Conservation (phyloP, 106 monocot species). For the Allium sativum region DNA sequence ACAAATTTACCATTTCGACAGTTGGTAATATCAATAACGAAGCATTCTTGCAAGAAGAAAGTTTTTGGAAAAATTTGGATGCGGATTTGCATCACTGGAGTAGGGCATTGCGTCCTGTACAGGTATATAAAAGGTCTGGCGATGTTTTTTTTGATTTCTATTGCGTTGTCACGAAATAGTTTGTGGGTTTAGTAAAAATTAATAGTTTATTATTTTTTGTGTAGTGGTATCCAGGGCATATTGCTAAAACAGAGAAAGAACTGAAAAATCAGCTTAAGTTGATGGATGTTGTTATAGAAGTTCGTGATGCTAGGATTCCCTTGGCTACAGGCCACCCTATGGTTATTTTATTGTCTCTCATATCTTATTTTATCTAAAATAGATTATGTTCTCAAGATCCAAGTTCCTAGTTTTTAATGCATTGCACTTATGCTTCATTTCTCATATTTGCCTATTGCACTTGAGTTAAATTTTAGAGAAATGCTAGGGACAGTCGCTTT, state of each 20-base stretch:
- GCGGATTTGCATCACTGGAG: slow-evolving; percentile 74
- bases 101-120: slow-evolving; percentile 74
- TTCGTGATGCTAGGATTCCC: slow-evolving; percentile 94
- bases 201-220: too few relatives aligned
- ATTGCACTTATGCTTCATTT: too few relatives aligned
- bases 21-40: not conserved
- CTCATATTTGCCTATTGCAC: too few relatives aligned
- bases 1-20: slow-evolving; percentile 18
- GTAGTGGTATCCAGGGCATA: slow-evolving; percentile 99
- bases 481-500: too few relatives aligned
- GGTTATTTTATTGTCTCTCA: slow-evolving; percentile 22
- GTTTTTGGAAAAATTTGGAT: slow-evolving; percentile 59
- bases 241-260: slow-evolving; percentile 94
- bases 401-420: too few relatives aligned
- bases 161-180: not conserved
- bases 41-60: slow-evolving; percentile 16
- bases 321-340: slow-evolving; percentile 83
- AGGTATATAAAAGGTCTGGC: slow-evolving; percentile 51
- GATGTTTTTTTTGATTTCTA: not conserved
- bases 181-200: not conserved
- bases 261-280: slow-evolving; percentile 84
- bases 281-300: slow-evolving; percentile 97
- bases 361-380: too few relatives aligned
- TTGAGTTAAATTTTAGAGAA: too few relatives aligned
- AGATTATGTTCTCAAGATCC: too few relatives aligned